Evolutionary conservation across 176 grass and related monocot species (phyloP), one percentile per base, ranked within the genome.

Genomic region (Juncus inflexus): DNA sequence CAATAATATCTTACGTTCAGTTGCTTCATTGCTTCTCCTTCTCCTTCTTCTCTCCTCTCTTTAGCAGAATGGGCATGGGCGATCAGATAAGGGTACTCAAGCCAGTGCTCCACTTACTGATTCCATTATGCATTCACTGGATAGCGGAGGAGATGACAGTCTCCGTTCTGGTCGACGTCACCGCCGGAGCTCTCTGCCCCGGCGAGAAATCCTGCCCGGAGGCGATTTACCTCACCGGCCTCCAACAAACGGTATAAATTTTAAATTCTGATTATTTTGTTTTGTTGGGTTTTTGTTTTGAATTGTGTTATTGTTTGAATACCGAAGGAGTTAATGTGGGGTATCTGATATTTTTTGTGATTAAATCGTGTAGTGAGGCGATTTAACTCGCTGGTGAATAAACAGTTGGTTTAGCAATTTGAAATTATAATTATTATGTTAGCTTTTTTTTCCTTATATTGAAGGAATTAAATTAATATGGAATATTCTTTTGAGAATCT

Each of bases 81-180:
- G 55, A 67, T 53, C 78, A 90, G 3, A 16, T 81, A 15, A 79
- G 35, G 43, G 50, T 65, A 38, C 43, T 95, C 55, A 74, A 42
- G 60, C 83, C 90, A 43, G 39, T 90, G 75, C 13, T 67, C 47
- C 86, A 95, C 40, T 68, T 95, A 37, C 64, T 95, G 52, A 61
- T 84, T 1, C 77, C 83, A 11, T 50, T 95, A 14, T 61, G 74
- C 42, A 40, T 90, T 42, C 86, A 90, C 69, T 86, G 86, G 75
- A 80, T 83, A 7, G 86, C 86, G 7, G 83, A 87, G 81, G 90
- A 95, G 83, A 90, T 87, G 90, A 87, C 86, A n/a, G 86, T 95
- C 51, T 80, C 90, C 11, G 86, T 86, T 15, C 68, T 95, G n/a
- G 83, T 95, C 28, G 86, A 95, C 58, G 73, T 95, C 73, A 87